Evolutionary conservation across 164 flowering plant genomes (phyloP).

Genomic region (Sextonia rubra): DNA sequence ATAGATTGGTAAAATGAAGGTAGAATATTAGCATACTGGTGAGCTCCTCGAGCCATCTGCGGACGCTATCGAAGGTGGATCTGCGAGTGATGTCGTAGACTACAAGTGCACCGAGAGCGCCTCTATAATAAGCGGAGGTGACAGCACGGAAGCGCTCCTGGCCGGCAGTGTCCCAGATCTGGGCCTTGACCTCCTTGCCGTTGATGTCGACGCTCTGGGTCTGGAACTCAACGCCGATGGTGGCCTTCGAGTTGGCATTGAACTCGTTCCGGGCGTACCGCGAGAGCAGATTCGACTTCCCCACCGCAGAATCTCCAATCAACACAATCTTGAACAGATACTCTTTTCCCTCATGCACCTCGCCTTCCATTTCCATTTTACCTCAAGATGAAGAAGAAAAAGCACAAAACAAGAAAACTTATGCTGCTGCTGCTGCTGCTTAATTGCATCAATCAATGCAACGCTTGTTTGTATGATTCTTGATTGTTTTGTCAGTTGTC

Average conservation of each 20-base stretch:
- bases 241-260: conserved; percentile 38
- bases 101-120: conserved; percentile 49
- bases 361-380: neutral
- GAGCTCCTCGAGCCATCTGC: conserved; percentile 49
- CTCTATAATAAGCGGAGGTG: conserved; percentile 49
- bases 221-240: conserved; percentile 47
- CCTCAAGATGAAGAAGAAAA: neutral
- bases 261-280: conserved; percentile 43
- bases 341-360: conserved; percentile 39
- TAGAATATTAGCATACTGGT: conserved; percentile 23
- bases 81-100: conserved; percentile 46
- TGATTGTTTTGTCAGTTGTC: no score
- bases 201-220: conserved; percentile 46
- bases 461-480: neutral
- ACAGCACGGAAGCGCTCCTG: conserved; percentile 49
- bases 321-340: conserved; percentile 46
- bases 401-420: neutral
- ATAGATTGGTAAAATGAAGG: no score
- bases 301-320: conserved; percentile 46
- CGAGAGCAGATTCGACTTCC: conserved; percentile 39
- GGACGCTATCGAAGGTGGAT: conserved; percentile 40
- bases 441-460: no score
- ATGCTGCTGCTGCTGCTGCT: neutral
- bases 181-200: conserved; percentile 51
- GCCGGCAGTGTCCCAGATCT: conserved; percentile 53